phyloP scores from a whole-genome alignment of 345 rosid genomes.

The thale cress (Arabidopsis thaliana) region DNA sequence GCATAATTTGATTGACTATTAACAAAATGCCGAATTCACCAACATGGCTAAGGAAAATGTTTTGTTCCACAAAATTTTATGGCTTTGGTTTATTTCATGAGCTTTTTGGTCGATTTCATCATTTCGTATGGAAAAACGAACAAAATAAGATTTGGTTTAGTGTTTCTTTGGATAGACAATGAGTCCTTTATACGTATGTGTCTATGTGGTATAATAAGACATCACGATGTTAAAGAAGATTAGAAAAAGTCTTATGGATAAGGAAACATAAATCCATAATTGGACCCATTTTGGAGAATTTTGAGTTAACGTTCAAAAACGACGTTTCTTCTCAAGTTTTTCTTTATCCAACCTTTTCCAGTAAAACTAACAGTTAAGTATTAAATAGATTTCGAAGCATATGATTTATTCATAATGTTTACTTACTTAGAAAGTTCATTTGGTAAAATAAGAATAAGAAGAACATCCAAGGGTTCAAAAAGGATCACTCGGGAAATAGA shows the following conservation, averaged over 20 bases:
- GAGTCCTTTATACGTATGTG: background rate
- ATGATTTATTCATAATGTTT: no score
- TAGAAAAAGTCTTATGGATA: slow-evolving; percentile 9
- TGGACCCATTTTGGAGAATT: slow-evolving; percentile 10
- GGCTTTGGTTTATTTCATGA: background rate
- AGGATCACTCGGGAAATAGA: no score
- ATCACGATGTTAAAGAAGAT: background rate
- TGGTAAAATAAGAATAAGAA: no score
- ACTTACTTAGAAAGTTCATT: no score
- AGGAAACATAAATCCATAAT: slow-evolving; percentile 5
- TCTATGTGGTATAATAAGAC: background rate
- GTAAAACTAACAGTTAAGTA: background rate
- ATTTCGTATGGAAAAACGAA: background rate
- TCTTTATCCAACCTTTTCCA: background rate
- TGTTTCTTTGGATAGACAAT: background rate
- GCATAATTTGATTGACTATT: slow-evolving; percentile 4
- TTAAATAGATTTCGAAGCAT: no score
- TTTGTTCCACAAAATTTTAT: background rate
- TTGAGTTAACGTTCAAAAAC: background rate
- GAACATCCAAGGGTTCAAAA: no score
- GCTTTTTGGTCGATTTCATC: background rate
- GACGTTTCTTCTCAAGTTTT: background rate
- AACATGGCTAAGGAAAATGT: background rate
- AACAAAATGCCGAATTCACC: slow-evolving; percentile 9
- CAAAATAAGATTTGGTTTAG: background rate